These are phyloP conservation scores for Pythium biforme DNA, from an alignment of 352 stramenopile species.

Conservation along the genomic window DNA sequence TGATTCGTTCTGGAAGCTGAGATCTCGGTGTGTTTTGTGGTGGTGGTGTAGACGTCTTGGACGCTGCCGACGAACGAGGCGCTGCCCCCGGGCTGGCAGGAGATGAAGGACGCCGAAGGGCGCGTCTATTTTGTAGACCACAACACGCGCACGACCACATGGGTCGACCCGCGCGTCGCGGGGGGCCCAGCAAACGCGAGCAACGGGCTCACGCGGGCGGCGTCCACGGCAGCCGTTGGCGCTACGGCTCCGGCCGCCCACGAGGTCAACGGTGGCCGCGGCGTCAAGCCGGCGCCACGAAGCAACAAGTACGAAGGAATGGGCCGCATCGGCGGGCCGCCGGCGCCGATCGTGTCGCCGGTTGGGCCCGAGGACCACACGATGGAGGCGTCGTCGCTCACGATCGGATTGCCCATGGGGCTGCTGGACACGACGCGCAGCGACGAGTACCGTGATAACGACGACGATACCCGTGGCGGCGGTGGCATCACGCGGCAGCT, in stretches of 20 bases:
- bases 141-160: constrained; percentile 70
- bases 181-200: neutral
- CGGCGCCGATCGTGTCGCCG: neutral
- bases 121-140: constrained; percentile 86
- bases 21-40: neutral
- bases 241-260: neutral
- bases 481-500: constrained; percentile 5
- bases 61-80: constrained; percentile 63
- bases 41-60: constrained; percentile 64
- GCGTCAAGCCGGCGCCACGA: constrained; percentile 5
- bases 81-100: constrained; percentile 74
- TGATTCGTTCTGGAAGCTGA: neutral
- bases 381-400: constrained; percentile 7
- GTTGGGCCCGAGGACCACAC: constrained; percentile 8
- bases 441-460: neutral
- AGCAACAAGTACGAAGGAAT: constrained; percentile 17
- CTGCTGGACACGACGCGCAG: constrained; percentile 8
- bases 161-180: constrained; percentile 74
- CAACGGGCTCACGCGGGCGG: neutral
- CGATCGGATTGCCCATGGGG: constrained; percentile 18
- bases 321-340: constrained; percentile 10
- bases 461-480: neutral
- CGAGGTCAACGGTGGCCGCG: neutral
- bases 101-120: constrained; percentile 70
- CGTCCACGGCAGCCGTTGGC: constrained; percentile 9